These are phyloP conservation scores for Dichomitus squalens DNA, from an alignment of 1,284 basidiomycete genomes.

Conservation along the genomic window DNA sequence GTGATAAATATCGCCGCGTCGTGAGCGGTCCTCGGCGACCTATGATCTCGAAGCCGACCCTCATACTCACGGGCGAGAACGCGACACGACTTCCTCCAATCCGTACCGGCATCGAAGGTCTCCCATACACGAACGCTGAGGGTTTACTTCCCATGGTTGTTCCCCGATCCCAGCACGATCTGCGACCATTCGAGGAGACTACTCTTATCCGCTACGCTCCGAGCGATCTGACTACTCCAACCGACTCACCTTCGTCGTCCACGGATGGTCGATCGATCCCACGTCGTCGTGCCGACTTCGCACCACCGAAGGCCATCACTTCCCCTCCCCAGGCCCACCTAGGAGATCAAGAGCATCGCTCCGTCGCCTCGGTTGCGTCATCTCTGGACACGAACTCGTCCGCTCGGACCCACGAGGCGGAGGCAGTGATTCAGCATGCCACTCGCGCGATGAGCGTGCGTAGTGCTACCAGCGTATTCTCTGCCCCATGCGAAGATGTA, in stretches of 20 bases:
- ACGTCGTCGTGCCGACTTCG: slow-evolving; percentile 66
- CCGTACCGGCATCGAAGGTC: slow-evolving; percentile 20
- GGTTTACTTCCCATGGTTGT: background rate
- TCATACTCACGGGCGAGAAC: slow-evolving; percentile 30
- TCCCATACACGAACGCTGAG: slow-evolving; percentile 16
- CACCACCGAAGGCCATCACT: slow-evolving; percentile 40
- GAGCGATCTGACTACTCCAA: slow-evolving; percentile 39
- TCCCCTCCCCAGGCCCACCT: slow-evolving; percentile 22
- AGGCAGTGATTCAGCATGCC: slow-evolving; percentile 51
- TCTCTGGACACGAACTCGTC: slow-evolving; percentile 30
- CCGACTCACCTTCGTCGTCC: slow-evolving; percentile 61
- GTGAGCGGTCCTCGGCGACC: slow-evolving; percentile 44
- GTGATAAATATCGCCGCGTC: slow-evolving; percentile 47
- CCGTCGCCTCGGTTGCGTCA: slow-evolving; percentile 33
- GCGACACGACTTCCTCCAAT: slow-evolving; percentile 13
- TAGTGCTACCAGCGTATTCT: slow-evolving; percentile 42
- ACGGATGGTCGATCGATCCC: slow-evolving; percentile 66
- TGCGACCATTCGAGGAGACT: slow-evolving; percentile 45
- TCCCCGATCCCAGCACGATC: slow-evolving; percentile 6
- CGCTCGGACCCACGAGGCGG: slow-evolving; percentile 40
- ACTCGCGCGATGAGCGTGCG: slow-evolving; percentile 50
- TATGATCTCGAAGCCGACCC: slow-evolving; percentile 32
- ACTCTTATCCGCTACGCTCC: slow-evolving; percentile 39
- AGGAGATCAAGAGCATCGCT: slow-evolving; percentile 12
- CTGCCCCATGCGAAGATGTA: slow-evolving; percentile 10